Evolutionary conservation across 305 asterid genomes (phyloP).

Genomic region (Petunia hybrid): DNA sequence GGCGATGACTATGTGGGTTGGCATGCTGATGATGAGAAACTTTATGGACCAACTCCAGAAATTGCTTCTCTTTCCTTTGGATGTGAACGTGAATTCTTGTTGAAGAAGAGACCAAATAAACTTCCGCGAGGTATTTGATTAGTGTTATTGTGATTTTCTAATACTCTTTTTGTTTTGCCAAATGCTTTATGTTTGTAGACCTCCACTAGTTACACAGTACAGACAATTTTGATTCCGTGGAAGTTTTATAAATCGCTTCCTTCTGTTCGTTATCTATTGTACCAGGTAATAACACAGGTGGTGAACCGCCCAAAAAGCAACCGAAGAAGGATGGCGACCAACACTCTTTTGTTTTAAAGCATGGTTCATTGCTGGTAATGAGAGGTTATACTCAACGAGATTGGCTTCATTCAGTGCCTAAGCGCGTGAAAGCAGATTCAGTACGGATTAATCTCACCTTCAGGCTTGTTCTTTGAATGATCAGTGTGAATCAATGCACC

Average conservation of each 20-base stretch:
- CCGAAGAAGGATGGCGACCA: conserved; percentile 59
- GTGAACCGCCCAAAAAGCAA: conserved; percentile 67
- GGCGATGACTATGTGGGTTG: conserved; percentile 95
- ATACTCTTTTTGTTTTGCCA: not conserved
- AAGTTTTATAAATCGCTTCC: not conserved
- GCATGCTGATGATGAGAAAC: conserved; percentile 99
- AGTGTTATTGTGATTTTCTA: not conserved
- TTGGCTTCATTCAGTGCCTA: conserved; percentile 96
- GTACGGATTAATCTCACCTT: conserved; percentile 88
- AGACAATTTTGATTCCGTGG: not conserved
- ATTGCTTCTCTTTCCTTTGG: conserved; percentile 95
- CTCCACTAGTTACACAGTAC: not conserved
- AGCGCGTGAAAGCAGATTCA: conserved; percentile 79
- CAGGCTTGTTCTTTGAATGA: conserved; percentile 58
- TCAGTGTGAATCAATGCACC: not conserved
- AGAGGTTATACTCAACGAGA: conserved; percentile 89
- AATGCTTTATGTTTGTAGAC: not conserved
- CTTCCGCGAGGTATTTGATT: conserved; percentile 46
- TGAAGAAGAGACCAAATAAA: conserved; percentile 77
- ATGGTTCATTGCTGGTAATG: conserved; percentile 93
- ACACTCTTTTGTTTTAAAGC: conserved; percentile 69
- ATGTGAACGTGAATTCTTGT: conserved; percentile 86
- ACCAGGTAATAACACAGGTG: conserved; percentile 49
- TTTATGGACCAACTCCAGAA: conserved; percentile 88
- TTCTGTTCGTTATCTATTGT: conserved; percentile 24